Evolutionary conservation across 2,329 filamentous ascomycete genomes (phyloP).

Genomic region (Ophiocordyceps polyrhachis-furcata): DNA sequence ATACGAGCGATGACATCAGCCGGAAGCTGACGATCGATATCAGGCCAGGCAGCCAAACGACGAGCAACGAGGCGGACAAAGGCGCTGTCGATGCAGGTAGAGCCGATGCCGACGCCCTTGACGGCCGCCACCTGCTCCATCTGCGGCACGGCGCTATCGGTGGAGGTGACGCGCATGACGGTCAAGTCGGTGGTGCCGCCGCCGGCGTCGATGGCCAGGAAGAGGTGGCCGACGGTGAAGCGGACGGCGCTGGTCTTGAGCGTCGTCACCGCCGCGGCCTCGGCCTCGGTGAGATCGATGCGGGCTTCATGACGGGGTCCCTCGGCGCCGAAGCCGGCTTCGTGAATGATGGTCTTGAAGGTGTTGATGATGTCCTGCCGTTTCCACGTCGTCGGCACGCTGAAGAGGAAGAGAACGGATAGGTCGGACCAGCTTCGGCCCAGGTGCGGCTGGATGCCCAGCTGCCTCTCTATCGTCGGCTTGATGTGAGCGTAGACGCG

Average conservation of each 20-base stretch:
- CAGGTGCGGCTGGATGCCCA: constrained; percentile 13
- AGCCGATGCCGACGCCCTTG: constrained; percentile 25
- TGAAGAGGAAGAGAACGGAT: constrained; percentile 34
- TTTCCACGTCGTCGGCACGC: constrained; percentile 37
- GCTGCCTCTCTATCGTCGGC: constrained; percentile 21
- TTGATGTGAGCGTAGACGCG: constrained; percentile 30
- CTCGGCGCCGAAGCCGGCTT: constrained; percentile 29
- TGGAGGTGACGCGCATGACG: constrained; percentile 20
- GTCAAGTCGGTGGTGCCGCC: constrained; percentile 28
- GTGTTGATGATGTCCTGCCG: constrained; percentile 28
- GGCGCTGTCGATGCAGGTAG: constrained; percentile 24
- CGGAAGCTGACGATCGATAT: constrained; percentile 16
- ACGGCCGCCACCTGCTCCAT: constrained; percentile 19
- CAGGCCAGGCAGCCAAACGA: constrained; percentile 16
- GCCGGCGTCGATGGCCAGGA: constrained; percentile 25
- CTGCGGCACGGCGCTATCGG: constrained; percentile 8
- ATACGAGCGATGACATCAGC: constrained; percentile 17
- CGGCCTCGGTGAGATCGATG: constrained; percentile 27
- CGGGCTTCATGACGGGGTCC: constrained; percentile 18
- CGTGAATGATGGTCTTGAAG: constrained; percentile 26
- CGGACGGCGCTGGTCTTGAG: constrained; percentile 21
- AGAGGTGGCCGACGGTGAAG: constrained; percentile 19
- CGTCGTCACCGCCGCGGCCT: constrained; percentile 27
- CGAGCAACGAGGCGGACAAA: constrained; percentile 20
- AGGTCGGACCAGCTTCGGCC: constrained; percentile 23